Base-by-base conservation (phyloP, 2,329 filamentous ascomycete species). In the Aspergillus neoniger region DNA sequence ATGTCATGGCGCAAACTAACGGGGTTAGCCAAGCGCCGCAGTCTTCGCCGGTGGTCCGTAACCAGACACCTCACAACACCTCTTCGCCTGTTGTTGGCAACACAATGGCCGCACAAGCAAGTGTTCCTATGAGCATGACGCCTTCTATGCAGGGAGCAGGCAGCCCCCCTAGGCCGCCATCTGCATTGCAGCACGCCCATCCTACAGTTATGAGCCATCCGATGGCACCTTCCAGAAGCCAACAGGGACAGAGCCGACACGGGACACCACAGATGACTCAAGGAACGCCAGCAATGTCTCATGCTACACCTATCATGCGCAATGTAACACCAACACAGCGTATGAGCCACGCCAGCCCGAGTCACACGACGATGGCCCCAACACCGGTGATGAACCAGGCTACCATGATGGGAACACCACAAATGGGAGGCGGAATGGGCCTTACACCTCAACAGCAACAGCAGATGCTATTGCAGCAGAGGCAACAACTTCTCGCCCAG, bases 221-320 rank as follows among this genome's bases (percentile, higher is more conserved):
- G 7, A 82, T 82, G 80, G 76, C 72, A 17, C 69, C 78, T 43
- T 77, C 74, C 12, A 71, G 77, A 55, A 81, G 79, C 60, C 77
- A 80, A 53, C 78, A 80, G 71, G 78, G 78, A 30, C 77, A 74
- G 19, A 81, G 79, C 61, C 76, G 78, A 57, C 76, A 82, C 59
- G 79, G 80, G 10, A 82, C 80, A 17, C 80, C 80, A 4, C 79
- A 81, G 61, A 79, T 82, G 72, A 71, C 75, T 7, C 77, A 81
- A 52, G 76, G 78, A 43, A 81, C 79, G 2, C 79, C 79, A 9
- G 76, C 76, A 21, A 76, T 79, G 71, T 75, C 75, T 19, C 79
- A 81, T 59, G 77, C 79, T 21, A 82, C 80, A 4, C 80, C 80
- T 4, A 73, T 80, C 7, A 78, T 82, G 73, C 75, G 78, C 55